Conservation (phyloP, 768 basidiomycete species). For the Gloeopeniophorella convolvens region DNA sequence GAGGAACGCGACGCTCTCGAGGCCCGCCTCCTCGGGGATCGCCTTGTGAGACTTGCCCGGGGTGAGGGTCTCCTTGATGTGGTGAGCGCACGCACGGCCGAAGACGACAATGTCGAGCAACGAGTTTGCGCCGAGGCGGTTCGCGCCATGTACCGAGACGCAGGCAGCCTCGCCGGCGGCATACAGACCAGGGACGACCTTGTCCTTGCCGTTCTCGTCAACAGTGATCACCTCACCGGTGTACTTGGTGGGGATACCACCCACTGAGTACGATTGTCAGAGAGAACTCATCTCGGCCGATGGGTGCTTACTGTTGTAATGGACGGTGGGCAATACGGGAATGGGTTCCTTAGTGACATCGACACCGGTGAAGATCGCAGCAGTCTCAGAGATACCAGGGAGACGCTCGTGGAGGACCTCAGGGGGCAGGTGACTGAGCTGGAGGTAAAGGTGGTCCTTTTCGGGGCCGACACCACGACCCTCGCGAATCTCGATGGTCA, state of each 20-base stretch:
- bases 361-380: constrained; percentile 97
- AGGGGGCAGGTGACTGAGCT: constrained; percentile 94
- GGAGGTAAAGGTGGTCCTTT: constrained; percentile 94
- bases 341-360: constrained; percentile 99
- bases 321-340: constrained; percentile 95
- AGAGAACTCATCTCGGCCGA: neutral
- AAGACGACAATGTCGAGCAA: constrained; percentile 98
- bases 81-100: constrained; percentile 97
- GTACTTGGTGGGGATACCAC: constrained; percentile 98
- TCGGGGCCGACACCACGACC: constrained; percentile 98
- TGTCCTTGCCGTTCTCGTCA: constrained; percentile 86
- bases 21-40: constrained; percentile 81
- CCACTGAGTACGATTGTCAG: constrained; percentile 54
- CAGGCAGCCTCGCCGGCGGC: constrained; percentile 99
- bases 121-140: constrained; percentile 99
- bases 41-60: constrained; percentile 89
- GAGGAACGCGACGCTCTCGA: constrained; percentile 76
- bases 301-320: constrained; percentile 84
- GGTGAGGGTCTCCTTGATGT: constrained; percentile 85
- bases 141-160: constrained; percentile 98
- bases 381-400: constrained; percentile 99
- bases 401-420: constrained; percentile 94
- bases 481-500: constrained; percentile 98
- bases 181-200: constrained; percentile 92
- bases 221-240: constrained; percentile 93